Evolutionary conservation across 2,329 filamentous ascomycete species (phyloP), one percentile per base, ranked within the genome.

Genomic region (Dryadomyces sulphureus): DNA sequence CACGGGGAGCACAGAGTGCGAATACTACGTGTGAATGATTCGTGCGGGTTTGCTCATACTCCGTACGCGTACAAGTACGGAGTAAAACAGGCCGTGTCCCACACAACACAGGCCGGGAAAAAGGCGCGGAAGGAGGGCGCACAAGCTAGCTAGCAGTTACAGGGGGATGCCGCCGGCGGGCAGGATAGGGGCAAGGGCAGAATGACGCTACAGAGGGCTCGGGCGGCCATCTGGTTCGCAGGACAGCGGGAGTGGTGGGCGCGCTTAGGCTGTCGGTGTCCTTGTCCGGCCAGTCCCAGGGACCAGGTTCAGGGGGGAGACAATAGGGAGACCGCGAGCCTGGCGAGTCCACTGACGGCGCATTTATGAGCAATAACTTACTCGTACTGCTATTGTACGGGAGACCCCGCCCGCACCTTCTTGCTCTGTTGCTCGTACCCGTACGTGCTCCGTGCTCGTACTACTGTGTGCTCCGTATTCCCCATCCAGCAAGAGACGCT

Each of bases 281-380:
- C 9, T 32, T 32, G 27, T 32, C 27, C 27, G 27, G 27, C 27
- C 11, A 8, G 34, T 36, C 40, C 40, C 40, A 42, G 40, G 40
- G 40, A 42, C 40, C 24, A 42, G 40, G 40, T 42, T 42, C 40
- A 42, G 40, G 40, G 40, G 40, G 25, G 22, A 8, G 8, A 38
- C 8, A 38, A 38, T 38, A 17, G 20, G 41, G 27, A 20, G 41
- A 43, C 41, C 41, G 41, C 41, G 41, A 43, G 41, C 41, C 41
- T 16, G 41, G 41, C 19, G 41, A 16, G 34, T 36, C 9, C 9
- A n/a, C 16, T 11, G 16, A n/a, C 34, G 34, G 34, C 16, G 8
- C 8, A 9, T 36, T 30, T 30, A 14, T 30, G n/a, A n/a, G n/a
- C n/a, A n/a, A n/a, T n/a, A n/a, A n/a, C n/a, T n/a, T 30, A 7